phyloP scores from a whole-genome alignment of 805 yeast species.

The Monosporozyma solicola region DNA sequence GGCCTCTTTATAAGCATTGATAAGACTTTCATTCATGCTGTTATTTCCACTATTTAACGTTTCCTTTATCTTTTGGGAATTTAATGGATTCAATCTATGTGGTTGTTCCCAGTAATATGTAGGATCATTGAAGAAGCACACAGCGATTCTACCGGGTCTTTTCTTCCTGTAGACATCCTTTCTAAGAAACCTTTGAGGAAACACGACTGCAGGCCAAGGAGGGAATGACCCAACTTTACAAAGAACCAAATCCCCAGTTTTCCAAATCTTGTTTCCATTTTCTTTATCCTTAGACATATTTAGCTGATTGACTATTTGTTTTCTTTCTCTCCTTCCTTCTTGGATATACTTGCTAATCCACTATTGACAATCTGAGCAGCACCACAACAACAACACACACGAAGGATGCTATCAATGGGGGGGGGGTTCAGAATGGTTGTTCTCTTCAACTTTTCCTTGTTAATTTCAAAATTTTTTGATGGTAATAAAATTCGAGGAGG shows the following conservation, averaged over 20 bases:
- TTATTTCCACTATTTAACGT: background rate
- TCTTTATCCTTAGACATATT: background rate
- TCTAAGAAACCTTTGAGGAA: slow-evolving; percentile 26
- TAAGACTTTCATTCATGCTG: slow-evolving; percentile 10
- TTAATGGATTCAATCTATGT: slow-evolving; percentile 15
- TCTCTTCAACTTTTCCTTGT: background rate
- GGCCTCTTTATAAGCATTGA: slow-evolving; percentile 26
- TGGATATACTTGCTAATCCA: no score
- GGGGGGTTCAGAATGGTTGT: background rate
- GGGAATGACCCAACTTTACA: slow-evolving; percentile 30
- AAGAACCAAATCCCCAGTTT: slow-evolving; percentile 24
- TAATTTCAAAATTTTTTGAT: background rate
- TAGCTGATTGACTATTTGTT: background rate
- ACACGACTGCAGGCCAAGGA: slow-evolving; percentile 31
- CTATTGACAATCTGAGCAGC: no score
- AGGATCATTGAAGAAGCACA: slow-evolving; percentile 30
- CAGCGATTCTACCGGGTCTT: slow-evolving; percentile 22
- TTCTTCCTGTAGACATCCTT: slow-evolving; percentile 23
- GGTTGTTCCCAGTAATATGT: slow-evolving; percentile 31
- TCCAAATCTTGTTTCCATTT: background rate
- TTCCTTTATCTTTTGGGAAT: slow-evolving; percentile 7
- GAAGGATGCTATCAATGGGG: background rate
- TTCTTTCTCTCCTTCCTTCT: background rate
- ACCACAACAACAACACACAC: no score
- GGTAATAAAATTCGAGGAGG: background rate